Conservation (phyloP, 2,329 filamentous ascomycete species). For the Nothophoma quercina region DNA sequence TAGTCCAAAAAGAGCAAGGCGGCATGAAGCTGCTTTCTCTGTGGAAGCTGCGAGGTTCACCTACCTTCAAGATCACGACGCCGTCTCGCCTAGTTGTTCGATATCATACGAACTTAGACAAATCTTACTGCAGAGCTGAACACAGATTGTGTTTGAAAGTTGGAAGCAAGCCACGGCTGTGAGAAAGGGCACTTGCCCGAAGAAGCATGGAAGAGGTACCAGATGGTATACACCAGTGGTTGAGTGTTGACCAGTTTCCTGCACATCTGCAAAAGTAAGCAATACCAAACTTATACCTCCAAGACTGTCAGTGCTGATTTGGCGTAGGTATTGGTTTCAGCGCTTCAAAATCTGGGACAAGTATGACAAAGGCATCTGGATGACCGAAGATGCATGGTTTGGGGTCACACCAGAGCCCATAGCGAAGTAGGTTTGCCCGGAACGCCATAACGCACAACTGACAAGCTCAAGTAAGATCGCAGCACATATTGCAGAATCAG, state of each 20-base stretch:
- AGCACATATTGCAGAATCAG: slow-evolving; percentile 68
- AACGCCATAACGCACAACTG: background rate
- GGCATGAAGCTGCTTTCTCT: background rate
- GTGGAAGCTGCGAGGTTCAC: background rate
- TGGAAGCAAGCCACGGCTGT: background rate
- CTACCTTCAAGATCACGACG: background rate
- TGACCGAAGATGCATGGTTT: slow-evolving; percentile 96
- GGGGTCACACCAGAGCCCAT: slow-evolving; percentile 94
- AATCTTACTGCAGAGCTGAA: background rate
- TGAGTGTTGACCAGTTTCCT: slow-evolving; percentile 73
- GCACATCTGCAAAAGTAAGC: slow-evolving; percentile 83
- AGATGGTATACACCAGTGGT: slow-evolving; percentile 71
- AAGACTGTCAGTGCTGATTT: background rate
- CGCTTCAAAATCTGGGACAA: slow-evolving; percentile 84
- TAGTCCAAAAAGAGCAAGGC: slow-evolving; percentile 5
- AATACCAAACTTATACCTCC: background rate
- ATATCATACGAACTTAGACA: background rate
- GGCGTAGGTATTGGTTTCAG: slow-evolving; percentile 85
- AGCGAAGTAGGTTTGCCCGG: slow-evolving; percentile 66
- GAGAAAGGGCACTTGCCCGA: background rate
- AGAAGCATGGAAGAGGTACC: slow-evolving; percentile 29
- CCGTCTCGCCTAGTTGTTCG: background rate
- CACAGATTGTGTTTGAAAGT: no score
- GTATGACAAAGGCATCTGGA: slow-evolving; percentile 86
- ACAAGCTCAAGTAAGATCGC: slow-evolving; percentile 70